Conservation (phyloP, 164 flowering plant genomes). For the Magnolia sinica region DNA sequence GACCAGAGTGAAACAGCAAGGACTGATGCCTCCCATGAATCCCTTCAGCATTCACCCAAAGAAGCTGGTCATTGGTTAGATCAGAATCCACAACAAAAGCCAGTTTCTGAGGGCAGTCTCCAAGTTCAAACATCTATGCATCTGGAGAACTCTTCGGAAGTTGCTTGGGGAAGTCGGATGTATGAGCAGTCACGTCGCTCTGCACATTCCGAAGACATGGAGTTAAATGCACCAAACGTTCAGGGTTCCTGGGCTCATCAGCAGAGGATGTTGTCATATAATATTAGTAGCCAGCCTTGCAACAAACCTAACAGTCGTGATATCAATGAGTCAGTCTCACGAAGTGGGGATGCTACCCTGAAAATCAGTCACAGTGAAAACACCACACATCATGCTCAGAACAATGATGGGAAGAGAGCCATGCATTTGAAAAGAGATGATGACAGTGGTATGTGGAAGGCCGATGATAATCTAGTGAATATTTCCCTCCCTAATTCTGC, state of each 20-base stretch:
- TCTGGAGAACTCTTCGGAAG: slow-evolving; percentile 29
- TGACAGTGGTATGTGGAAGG: slow-evolving; percentile 29
- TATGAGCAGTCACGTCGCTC: slow-evolving; percentile 33
- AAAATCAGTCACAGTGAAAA: slow-evolving; percentile 10
- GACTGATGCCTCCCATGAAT: slow-evolving; percentile 5
- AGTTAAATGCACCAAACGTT: slow-evolving; percentile 20
- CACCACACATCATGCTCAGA: slow-evolving; percentile 17
- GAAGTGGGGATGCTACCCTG: slow-evolving; percentile 14
- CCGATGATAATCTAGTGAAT: slow-evolving; percentile 14
- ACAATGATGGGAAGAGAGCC: slow-evolving; percentile 21
- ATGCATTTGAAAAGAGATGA: slow-evolving; percentile 19
- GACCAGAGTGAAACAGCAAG: slow-evolving; percentile 6
- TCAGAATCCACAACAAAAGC: slow-evolving; percentile 30
- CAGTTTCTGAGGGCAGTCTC: slow-evolving; percentile 31
- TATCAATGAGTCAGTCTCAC: slow-evolving; percentile 20
- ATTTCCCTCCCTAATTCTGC: slow-evolving; percentile 20
- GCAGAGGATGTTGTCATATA: slow-evolving; percentile 21
- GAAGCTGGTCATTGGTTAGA: slow-evolving; percentile 40
- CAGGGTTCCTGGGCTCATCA: slow-evolving; percentile 28
- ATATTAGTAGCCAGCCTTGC: slow-evolving; percentile 17
- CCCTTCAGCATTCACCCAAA: slow-evolving; percentile 27
- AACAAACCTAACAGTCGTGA: slow-evolving; percentile 25
- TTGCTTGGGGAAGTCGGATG: slow-evolving; percentile 31
- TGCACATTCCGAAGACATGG: slow-evolving; percentile 15
- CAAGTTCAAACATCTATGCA: slow-evolving; percentile 32